These are phyloP conservation scores for Botrytis cinerea DNA, from an alignment of 2,329 filamentous ascomycete genomes.

Conservation along the genomic window DNA sequence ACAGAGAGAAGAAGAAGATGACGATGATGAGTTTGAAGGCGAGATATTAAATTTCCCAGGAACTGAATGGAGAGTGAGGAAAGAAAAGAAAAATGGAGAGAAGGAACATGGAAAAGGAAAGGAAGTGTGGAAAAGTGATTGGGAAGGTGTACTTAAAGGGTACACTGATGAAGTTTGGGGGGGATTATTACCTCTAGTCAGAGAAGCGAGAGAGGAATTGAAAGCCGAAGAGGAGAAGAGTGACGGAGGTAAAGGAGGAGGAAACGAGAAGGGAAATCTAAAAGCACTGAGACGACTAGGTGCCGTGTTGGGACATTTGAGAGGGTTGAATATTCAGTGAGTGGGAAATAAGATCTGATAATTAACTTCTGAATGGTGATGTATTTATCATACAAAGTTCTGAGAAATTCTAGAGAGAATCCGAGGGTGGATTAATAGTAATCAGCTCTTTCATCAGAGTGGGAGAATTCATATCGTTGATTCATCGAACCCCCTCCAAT, in stretches of 20 bases:
- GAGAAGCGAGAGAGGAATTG: conserved; percentile 59
- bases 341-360: no score
- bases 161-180: conserved; percentile 72
- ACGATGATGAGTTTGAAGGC: neutral
- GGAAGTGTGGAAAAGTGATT: conserved; percentile 40
- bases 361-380: fast-evolving
- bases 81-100: neutral
- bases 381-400: neutral
- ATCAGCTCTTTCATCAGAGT: no score
- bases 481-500: no score
- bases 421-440: no score
- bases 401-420: neutral
- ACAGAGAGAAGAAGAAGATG: no score
- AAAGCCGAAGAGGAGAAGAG: conserved; percentile 39
- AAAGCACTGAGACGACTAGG: conserved; percentile 33
- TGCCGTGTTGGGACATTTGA: conserved; percentile 35
- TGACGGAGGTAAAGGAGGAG: neutral
- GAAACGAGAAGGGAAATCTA: conserved; percentile 23
- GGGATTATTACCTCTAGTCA: conserved; percentile 57
- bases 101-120: neutral
- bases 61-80: neutral
- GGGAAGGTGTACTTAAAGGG: conserved; percentile 56
- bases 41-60: neutral
- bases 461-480: no score
- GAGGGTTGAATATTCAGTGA: neutral